Conservation (phyloP, 805 yeast genomes). For the Candida boidinii region DNA sequence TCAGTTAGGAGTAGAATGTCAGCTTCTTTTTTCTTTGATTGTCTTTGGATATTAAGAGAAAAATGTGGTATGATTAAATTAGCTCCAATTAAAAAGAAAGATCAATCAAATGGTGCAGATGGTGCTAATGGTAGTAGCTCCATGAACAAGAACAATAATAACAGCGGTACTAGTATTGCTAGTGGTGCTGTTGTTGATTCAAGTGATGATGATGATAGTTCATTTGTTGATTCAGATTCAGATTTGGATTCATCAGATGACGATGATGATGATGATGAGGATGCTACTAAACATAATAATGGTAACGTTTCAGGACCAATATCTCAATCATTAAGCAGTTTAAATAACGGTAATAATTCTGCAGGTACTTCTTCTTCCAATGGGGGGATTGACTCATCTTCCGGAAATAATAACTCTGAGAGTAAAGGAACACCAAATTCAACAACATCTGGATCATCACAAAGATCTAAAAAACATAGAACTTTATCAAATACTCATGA, state of each 20-base stretch:
- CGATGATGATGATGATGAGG: slow-evolving; percentile 13
- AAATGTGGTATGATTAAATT: slow-evolving; percentile 80
- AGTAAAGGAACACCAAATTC: slow-evolving; percentile 16
- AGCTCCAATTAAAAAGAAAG: slow-evolving; percentile 22
- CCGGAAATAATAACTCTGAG: slow-evolving; percentile 16
- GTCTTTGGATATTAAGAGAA: slow-evolving; percentile 74
- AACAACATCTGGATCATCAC: slow-evolving; percentile 11
- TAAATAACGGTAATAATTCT: slow-evolving; percentile 8
- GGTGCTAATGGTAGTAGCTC: too few species aligned
- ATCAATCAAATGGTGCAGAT: slow-evolving; percentile 1
- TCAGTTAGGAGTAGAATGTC: slow-evolving; percentile 79
- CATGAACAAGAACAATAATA: too few species aligned
- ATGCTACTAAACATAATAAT: slow-evolving; percentile 21
- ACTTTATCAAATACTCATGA: slow-evolving; percentile 46
- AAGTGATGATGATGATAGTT: slow-evolving; percentile 9
- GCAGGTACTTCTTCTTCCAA: too few species aligned
- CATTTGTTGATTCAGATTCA: slow-evolving; percentile 10
- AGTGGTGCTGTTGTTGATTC: slow-evolving; percentile 16
- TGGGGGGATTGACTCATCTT: too few species aligned
- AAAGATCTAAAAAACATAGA: slow-evolving; percentile 30
- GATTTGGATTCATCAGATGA: slow-evolving; percentile 18
- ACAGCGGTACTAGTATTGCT: not conserved
- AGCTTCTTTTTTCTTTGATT: slow-evolving; percentile 88
- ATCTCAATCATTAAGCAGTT: too few species aligned
- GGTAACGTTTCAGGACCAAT: too few species aligned